phyloP scores from a whole-genome alignment of 345 rosid species.

The Linum trigynum region DNA sequence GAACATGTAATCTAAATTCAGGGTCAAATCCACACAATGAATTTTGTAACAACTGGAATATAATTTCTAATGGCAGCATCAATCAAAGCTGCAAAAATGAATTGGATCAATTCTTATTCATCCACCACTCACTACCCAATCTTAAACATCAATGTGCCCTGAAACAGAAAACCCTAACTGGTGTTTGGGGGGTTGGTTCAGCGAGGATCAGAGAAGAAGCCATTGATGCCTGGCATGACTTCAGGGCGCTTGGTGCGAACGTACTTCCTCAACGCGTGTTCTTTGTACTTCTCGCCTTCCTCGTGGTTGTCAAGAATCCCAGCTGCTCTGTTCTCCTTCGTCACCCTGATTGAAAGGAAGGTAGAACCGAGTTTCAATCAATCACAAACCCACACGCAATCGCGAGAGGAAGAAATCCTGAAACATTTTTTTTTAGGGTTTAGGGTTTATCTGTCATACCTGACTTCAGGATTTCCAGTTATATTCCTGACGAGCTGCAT shows the following conservation, averaged over 20 bases:
- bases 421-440: too few relatives aligned
- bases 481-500: conserved; percentile 49
- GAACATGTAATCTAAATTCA: background rate
- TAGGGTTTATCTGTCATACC: conserved; percentile 18
- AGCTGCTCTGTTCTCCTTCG: conserved; percentile 43
- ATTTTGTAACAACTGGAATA: conserved; percentile 43
- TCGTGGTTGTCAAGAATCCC: conserved; percentile 46
- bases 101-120: background rate
- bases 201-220: conserved; percentile 46
- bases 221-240: conserved; percentile 57
- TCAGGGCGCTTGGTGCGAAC: conserved; percentile 30
- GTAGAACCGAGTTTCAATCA: too few relatives aligned
- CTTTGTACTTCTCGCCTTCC: conserved; percentile 51
- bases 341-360: conserved; percentile 13
- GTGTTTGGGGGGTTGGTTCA: background rate
- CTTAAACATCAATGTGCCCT: conserved; percentile 9
- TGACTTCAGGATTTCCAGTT: conserved; percentile 48
- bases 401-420: background rate
- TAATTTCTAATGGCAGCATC: too few relatives aligned
- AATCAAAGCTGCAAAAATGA: too few relatives aligned
- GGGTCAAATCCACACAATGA: background rate
- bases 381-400: background rate
- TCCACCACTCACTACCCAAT: conserved; percentile 22
- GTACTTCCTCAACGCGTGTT: conserved; percentile 43
- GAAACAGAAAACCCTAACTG: background rate